Conservation (phyloP, 1,284 basidiomycete genomes). For the Cystobasidium sp. region DNA sequence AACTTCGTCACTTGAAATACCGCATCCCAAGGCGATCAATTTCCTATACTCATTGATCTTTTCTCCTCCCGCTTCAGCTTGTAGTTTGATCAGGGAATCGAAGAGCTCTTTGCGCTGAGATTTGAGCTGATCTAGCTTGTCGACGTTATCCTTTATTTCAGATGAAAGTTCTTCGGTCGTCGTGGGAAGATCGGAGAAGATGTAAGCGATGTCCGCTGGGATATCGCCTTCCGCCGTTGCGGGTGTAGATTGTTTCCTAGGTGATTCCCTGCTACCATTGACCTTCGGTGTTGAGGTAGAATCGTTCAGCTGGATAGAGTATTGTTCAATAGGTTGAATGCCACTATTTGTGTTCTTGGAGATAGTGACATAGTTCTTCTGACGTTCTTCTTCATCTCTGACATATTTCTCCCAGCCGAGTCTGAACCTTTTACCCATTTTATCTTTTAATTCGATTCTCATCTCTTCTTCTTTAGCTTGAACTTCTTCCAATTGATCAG, state of each 20-base stretch:
- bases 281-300: constrained; percentile 9
- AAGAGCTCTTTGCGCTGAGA: constrained; percentile 73
- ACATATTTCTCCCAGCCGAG: constrained; percentile 91
- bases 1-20: constrained; percentile 78
- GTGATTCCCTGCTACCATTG: constrained; percentile 46
- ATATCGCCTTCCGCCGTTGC: constrained; percentile 55
- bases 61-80: constrained; percentile 83
- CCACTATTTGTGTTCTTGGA: constrained; percentile 18
- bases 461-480: constrained; percentile 67
- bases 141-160: constrained; percentile 65
- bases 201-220: constrained; percentile 57
- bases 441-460: constrained; percentile 69
- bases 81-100: constrained; percentile 73
- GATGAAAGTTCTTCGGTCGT: constrained; percentile 64
- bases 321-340: constrained; percentile 8
- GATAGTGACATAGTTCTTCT: constrained; percentile 61
- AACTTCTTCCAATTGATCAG: constrained; percentile 70
- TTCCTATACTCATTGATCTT: constrained; percentile 84
- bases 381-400: constrained; percentile 78
- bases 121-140: constrained; percentile 68
- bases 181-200: constrained; percentile 47
- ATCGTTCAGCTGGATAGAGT: constrained; percentile 17
- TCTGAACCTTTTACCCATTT: constrained; percentile 78
- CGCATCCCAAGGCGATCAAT: constrained; percentile 83
- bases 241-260: constrained; percentile 47